Conservation (phyloP, 176 grass and related monocot species). For the Triticum turgidum region DNA sequence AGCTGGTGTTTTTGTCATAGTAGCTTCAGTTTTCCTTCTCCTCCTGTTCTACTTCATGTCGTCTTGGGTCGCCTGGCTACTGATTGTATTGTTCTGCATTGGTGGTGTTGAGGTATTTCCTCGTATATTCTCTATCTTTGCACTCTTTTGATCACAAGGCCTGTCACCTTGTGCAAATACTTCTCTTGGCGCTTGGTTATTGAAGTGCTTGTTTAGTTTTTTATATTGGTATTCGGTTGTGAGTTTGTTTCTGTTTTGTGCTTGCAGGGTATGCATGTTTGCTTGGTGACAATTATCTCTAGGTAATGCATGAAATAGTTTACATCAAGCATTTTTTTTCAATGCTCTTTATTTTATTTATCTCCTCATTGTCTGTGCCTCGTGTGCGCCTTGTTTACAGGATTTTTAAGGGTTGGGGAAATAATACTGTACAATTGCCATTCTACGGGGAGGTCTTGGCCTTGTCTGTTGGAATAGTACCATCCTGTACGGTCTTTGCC, state of each 20-base stretch:
- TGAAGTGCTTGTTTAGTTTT: slow-evolving; percentile 14
- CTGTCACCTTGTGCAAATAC: background rate
- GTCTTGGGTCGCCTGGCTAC: slow-evolving; percentile 84
- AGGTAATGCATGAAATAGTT: slow-evolving; percentile 41
- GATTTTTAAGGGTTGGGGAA: slow-evolving; percentile 73
- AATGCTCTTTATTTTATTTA: slow-evolving; percentile 13
- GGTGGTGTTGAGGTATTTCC: slow-evolving; percentile 88
- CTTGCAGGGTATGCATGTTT: slow-evolving; percentile 93
- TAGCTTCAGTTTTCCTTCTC: slow-evolving; percentile 90
- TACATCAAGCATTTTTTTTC: too few relatives aligned
- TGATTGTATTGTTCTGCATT: slow-evolving; percentile 94
- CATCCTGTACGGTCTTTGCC: slow-evolving; percentile 67
- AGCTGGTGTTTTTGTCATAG: slow-evolving; percentile 80
- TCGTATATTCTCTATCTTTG: background rate
- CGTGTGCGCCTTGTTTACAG: slow-evolving; percentile 35
- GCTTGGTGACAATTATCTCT: slow-evolving; percentile 68
- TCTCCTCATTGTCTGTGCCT: slow-evolving; percentile 4
- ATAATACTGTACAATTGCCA: slow-evolving; percentile 62
- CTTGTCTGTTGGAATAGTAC: slow-evolving; percentile 64
- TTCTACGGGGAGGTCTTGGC: slow-evolving; percentile 60
- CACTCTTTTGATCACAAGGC: background rate
- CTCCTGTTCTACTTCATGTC: slow-evolving; percentile 99
- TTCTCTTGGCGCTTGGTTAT: slow-evolving; percentile 14
- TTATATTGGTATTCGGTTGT: background rate
- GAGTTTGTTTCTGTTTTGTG: background rate